Percentiles rank a stretch among this genome's conserved stretches.
Conservation (phyloP, 2,329 filamentous ascomycete genomes). For the Clarireedia homoeocarpa region DNA sequence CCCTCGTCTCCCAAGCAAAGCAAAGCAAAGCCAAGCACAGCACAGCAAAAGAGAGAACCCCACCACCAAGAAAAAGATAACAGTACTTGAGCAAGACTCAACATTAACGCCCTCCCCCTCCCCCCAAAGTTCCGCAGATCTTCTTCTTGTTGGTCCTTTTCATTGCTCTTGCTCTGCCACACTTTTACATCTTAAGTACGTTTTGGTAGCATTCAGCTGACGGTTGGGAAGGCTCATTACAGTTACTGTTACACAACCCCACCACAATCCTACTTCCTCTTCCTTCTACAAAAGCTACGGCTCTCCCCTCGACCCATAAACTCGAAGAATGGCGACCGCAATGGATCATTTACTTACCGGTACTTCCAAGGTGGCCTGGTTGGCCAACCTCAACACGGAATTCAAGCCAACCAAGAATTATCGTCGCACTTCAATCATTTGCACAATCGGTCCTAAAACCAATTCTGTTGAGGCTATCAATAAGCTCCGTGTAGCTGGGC, state of each 20-base stretch:
- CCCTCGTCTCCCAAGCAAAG: no score
- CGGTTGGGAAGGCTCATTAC: not conserved
- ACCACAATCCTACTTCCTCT: not conserved
- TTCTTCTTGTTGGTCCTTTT: not conserved
- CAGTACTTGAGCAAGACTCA: not conserved
- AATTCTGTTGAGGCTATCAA: constrained; percentile 98
- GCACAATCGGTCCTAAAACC: constrained; percentile 91
- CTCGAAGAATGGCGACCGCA: constrained; percentile 46
- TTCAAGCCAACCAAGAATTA: constrained; percentile 70
- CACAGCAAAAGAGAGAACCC: not conserved
- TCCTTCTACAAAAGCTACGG: constrained; percentile 1
- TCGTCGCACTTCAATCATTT: constrained; percentile 95
- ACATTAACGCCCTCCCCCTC: not conserved
- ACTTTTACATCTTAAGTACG: not conserved
- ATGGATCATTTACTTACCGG: constrained; percentile 80
- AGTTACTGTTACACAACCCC: not conserved
- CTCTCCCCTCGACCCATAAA: not conserved
- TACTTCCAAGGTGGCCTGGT: constrained; percentile 60
- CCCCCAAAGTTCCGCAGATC: not conserved
- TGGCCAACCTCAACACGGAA: constrained; percentile 74
- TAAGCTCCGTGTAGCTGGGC: constrained; percentile 77
- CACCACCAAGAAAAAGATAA: not conserved
- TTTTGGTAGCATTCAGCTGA: constrained; percentile 4
- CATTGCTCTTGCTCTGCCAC: not conserved
- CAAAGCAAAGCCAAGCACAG: not conserved